Percentiles rank a stretch among this genome's conserved stretches.
Evolutionary conservation across 2,329 filamentous ascomycete genomes (phyloP).

Genomic region (Ophiostoma himal-ulmi): DNA sequence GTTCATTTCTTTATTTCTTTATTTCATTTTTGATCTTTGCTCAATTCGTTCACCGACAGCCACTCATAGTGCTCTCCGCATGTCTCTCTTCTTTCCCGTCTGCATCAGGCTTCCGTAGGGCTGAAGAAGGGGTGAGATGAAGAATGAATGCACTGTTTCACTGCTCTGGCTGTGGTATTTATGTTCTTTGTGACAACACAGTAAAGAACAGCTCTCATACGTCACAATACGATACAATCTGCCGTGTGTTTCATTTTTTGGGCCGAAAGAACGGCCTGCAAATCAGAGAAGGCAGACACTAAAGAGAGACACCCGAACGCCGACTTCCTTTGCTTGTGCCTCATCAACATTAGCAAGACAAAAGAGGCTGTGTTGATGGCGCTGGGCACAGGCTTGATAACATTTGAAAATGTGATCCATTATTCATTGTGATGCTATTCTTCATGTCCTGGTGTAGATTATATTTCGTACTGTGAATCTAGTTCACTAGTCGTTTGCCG

Average conservation of each 20-base stretch:
- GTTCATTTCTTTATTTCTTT: background rate
- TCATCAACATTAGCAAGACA: background rate
- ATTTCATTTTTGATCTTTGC: background rate
- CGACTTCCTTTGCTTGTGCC: background rate
- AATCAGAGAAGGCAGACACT: background rate
- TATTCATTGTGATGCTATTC: background rate
- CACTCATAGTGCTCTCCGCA: background rate
- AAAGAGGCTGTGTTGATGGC: background rate
- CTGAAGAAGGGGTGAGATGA: constrained; percentile 4
- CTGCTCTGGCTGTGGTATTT: background rate
- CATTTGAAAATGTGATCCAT: background rate
- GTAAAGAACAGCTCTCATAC: background rate
- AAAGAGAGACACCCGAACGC: background rate
- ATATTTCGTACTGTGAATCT: background rate
- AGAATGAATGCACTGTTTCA: background rate
- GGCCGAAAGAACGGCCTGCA: constrained; percentile 4
- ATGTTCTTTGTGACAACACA: background rate
- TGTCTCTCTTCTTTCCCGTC: background rate
- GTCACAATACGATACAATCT: background rate
- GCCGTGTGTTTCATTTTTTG: background rate
- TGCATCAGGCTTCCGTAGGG: constrained; percentile 9
- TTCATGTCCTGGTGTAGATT: background rate
- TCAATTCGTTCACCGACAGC: constrained; percentile 7
- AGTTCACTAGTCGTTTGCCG: background rate
- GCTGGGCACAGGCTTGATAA: background rate